Evolutionary conservation across 805 yeast species (phyloP).

Genomic region (Wickerhamomyces alni): DNA sequence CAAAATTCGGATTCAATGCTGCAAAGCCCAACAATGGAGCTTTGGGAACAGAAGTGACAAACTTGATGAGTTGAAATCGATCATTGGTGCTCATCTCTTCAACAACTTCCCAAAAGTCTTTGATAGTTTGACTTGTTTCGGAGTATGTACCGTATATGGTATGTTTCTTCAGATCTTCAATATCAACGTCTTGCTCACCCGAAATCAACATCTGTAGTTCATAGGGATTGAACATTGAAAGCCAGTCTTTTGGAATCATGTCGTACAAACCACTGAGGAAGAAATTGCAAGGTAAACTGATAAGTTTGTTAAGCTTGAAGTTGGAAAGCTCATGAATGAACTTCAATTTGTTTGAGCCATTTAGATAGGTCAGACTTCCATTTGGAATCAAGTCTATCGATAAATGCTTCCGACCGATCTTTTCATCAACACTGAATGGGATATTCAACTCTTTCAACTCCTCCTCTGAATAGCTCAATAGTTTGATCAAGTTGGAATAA

Average conservation of each 20-base stretch:
- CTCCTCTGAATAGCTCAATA: constrained; percentile 46
- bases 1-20: constrained; percentile 69
- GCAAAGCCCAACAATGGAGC: constrained; percentile 89
- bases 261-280: constrained; percentile 68
- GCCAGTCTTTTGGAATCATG: constrained; percentile 68
- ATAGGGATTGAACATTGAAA: constrained; percentile 74
- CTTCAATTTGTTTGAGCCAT: constrained; percentile 52
- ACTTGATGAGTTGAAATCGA: constrained; percentile 62
- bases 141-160: constrained; percentile 62
- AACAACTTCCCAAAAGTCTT: constrained; percentile 69
- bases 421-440: constrained; percentile 58
- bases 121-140: constrained; percentile 51
- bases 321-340: constrained; percentile 76
- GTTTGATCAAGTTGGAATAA: constrained; percentile 56
- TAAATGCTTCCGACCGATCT: constrained; percentile 29
- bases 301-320: constrained; percentile 63
- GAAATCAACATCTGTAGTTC: constrained; percentile 83
- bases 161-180: constrained; percentile 60
- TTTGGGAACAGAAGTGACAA: constrained; percentile 87
- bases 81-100: constrained; percentile 62
- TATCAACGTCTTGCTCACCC: constrained; percentile 60
- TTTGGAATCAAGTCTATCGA: constrained; percentile 54
- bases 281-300: constrained; percentile 50
- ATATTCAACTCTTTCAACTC: constrained; percentile 53
- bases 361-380: constrained; percentile 57